phyloP scores from a whole-genome alignment of 768 basidiomycete genomes.

The Fomitopsis pulvina region DNA sequence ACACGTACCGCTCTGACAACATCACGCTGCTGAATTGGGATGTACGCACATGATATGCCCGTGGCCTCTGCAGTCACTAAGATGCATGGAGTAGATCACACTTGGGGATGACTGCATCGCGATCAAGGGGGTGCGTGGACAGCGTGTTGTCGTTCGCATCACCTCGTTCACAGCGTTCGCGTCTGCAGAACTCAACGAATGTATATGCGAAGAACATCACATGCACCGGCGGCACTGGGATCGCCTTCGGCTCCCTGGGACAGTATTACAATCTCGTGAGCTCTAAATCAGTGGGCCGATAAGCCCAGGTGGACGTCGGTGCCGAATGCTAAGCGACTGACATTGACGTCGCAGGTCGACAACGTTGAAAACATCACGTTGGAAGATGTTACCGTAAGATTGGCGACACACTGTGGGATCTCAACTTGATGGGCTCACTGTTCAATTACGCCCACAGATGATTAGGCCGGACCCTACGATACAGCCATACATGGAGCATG shows the following conservation, averaged over 20 bases:
- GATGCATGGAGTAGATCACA: constrained; percentile 30
- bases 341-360: constrained; percentile 34
- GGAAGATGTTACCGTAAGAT: constrained; percentile 37
- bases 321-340: background rate
- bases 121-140: constrained; percentile 48
- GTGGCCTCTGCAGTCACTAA: background rate
- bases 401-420: background rate
- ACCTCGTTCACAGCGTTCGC: background rate
- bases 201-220: constrained; percentile 40
- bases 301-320: background rate
- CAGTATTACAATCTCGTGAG: constrained; percentile 47
- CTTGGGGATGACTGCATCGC: constrained; percentile 60
- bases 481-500: constrained; percentile 52
- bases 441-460: constrained; percentile 25
- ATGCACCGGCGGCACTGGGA: constrained; percentile 54
- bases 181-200: constrained; percentile 45
- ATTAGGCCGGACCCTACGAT: constrained; percentile 39
- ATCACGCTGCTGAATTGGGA: constrained; percentile 50
- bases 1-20: constrained; percentile 46
- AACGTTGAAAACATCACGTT: constrained; percentile 45
- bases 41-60: constrained; percentile 15
- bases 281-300: constrained; percentile 7
- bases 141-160: background rate
- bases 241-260: constrained; percentile 55
- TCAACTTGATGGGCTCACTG: background rate